These are phyloP conservation scores for Ophiostoma populinum DNA, from an alignment of 2,329 filamentous ascomycete species.

Conservation along the genomic window DNA sequence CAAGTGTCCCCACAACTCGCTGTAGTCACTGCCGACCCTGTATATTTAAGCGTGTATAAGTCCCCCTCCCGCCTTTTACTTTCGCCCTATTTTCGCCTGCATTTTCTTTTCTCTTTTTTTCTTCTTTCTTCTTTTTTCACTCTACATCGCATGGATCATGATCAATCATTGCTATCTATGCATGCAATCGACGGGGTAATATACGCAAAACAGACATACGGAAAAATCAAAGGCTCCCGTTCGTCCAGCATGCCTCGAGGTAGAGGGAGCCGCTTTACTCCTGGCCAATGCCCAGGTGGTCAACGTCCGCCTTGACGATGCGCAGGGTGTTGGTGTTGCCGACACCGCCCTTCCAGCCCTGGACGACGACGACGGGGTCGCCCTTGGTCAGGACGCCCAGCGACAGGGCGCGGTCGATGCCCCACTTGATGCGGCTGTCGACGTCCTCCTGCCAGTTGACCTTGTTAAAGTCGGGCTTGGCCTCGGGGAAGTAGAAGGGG, in stretches of 20 bases:
- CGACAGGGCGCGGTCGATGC: slow-evolving; percentile 69
- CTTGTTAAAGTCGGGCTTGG: slow-evolving; percentile 85
- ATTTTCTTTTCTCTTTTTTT: slow-evolving; percentile 1
- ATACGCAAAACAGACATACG: background rate
- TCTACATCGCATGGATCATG: no score
- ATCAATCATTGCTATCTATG: no score
- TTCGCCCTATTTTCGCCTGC: no score
- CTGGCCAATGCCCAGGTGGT: slow-evolving; percentile 39
- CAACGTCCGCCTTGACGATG: slow-evolving; percentile 42
- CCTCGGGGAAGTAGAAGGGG: slow-evolving; percentile 85
- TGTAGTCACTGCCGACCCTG: no score
- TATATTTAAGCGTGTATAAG: no score
- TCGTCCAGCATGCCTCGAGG: background rate
- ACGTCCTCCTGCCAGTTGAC: slow-evolving; percentile 98
- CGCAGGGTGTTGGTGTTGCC: slow-evolving; percentile 75
- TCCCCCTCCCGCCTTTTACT: no score
- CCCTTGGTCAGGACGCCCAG: slow-evolving; percentile 58
- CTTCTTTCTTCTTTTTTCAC: no score
- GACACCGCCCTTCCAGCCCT: slow-evolving; percentile 84
- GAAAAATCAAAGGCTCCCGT: no score
- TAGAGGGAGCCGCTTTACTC: slow-evolving; percentile 10
- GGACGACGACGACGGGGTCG: slow-evolving; percentile 66
- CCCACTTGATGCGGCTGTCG: slow-evolving; percentile 94
- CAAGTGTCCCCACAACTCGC: no score
- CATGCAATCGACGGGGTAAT: no score